Evolutionary conservation across 495 filamentous ascomycete genomes (phyloP).

Genomic region (Niebla homalea): DNA sequence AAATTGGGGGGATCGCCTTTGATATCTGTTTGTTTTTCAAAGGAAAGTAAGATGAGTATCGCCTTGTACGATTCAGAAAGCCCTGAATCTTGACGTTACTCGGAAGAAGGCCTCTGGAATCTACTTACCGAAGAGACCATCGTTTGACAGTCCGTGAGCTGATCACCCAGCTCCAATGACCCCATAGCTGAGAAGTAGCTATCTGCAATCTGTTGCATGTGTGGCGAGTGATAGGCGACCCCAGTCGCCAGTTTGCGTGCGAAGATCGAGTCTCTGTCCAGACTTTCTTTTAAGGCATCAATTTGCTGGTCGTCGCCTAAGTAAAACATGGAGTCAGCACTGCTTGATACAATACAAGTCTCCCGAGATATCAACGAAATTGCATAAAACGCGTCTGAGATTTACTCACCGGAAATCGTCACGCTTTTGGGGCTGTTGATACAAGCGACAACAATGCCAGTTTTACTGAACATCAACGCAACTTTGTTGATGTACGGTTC

Average conservation of each 20-base stretch:
- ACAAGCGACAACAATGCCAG: conserved; percentile 15
- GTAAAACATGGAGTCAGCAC: too few species aligned
- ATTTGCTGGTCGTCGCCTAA: conserved; percentile 27
- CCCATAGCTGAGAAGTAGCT: conserved; percentile 1
- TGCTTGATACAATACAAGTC: too few species aligned
- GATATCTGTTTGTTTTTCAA: too few species aligned
- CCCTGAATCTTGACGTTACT: not conserved
- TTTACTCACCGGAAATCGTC: conserved; percentile 18
- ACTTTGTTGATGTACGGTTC: conserved; percentile 19
- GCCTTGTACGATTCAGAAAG: too few species aligned
- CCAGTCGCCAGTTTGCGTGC: conserved; percentile 36
- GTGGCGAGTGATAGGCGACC: conserved; percentile 41
- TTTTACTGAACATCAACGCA: not conserved
- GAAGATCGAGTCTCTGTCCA: conserved; percentile 25
- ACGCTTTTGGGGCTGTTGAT: conserved; percentile 22
- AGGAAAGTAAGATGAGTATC: too few species aligned
- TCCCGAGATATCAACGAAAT: too few species aligned
- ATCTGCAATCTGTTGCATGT: conserved; percentile 28
- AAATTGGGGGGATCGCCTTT: too few species aligned
- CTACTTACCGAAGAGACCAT: not conserved
- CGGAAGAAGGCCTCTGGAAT: conserved; percentile 1
- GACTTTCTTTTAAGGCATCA: not conserved
- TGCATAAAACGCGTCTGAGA: not conserved
- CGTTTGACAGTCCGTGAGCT: not conserved
- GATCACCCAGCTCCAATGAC: not conserved